Evolutionary conservation across 1,284 basidiomycete genomes (phyloP).

Genomic region (Cystobasidium pallidum): DNA sequence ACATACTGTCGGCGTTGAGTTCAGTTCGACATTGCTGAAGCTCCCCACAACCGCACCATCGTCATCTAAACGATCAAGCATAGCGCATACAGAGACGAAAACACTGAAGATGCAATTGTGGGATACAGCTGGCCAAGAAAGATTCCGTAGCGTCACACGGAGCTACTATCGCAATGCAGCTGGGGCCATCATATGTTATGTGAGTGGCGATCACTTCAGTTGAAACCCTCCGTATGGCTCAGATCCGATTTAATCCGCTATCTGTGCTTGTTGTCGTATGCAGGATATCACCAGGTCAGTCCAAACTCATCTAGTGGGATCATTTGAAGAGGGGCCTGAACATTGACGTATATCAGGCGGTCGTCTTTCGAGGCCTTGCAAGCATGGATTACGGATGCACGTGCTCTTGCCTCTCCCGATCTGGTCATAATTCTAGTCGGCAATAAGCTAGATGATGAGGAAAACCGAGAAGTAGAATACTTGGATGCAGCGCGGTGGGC

Average conservation of each 20-base stretch:
- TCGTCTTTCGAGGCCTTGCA: conserved; percentile 54
- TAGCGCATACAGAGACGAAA: conserved; percentile 43
- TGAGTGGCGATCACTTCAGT: not conserved
- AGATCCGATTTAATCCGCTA: not conserved
- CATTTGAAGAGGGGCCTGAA: not conserved
- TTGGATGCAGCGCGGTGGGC: conserved; percentile 93
- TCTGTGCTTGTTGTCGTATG: not conserved
- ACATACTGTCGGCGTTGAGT: conserved; percentile 77
- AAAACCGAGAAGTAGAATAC: conserved; percentile 85
- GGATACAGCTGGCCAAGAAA: conserved; percentile 97
- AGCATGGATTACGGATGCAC: conserved; percentile 87
- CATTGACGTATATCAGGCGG: conserved; percentile 45
- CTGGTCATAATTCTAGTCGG: conserved; percentile 89
- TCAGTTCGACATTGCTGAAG: conserved; percentile 52
- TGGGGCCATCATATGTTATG: conserved; percentile 71
- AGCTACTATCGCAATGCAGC: conserved; percentile 96
- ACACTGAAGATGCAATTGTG: conserved; percentile 68
- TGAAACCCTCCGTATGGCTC: not conserved
- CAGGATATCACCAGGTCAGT: conserved; percentile 43
- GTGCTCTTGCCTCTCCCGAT: conserved; percentile 82
- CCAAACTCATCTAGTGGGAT: not conserved
- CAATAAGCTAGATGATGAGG: conserved; percentile 91
- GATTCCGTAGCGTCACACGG: conserved; percentile 94
- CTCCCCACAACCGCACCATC: conserved; percentile 45
- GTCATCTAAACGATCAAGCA: conserved; percentile 35